Base-by-base conservation (phyloP, 2,329 filamentous ascomycete species). In the Fusarium illudens region DNA sequence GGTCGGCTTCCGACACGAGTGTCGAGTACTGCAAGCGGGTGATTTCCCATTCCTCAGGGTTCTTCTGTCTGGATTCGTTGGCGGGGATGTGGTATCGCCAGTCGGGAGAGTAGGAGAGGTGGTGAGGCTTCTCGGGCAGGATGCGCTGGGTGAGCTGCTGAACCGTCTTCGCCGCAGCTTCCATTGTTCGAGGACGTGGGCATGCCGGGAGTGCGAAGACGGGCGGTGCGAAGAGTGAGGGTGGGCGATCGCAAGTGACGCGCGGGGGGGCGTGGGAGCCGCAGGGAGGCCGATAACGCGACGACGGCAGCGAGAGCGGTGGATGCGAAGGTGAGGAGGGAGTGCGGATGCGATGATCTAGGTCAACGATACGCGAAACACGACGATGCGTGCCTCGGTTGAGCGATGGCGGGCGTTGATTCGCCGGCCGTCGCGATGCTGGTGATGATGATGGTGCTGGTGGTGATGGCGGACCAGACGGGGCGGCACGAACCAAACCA, bases 101-200 rank as follows among this genome's bases (percentile, higher is more conserved):
- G 68, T 83, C 81, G 51, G 83, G 75, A 33, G 80, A 82, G 65
- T 83, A 77, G 34, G 85, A 84, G 33, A 89, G 81, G 67, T 86
- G 84, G 74, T 88, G 84, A 65, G 85, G 83, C 73, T 80, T 80
- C 61, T 81, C 79, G 66, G 86, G 86, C 66, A 87, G 77, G 67
- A 84, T 81, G 74, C 79, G 79, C 79, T 86, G 81, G 73, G 82
- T 81, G 76, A 87, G 79, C 77, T 78, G 81, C 77, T 86, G 78
- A 78, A 86, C 82, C 79, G 81, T 83, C 80, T 86, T 85, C 77
- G 82, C 83, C 81, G 84, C 84, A 82, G 81, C 84, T 82, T 87
- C 86, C 86, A 88, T 88, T 79, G 79, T 84, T 81, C 76, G 73
- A 73, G 73, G 76, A 74, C 72, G 72, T 77, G 68, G 73, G 74